phyloP scores from a whole-genome alignment of 441 rosid genomes.

The Gossypium davidsonii region DNA sequence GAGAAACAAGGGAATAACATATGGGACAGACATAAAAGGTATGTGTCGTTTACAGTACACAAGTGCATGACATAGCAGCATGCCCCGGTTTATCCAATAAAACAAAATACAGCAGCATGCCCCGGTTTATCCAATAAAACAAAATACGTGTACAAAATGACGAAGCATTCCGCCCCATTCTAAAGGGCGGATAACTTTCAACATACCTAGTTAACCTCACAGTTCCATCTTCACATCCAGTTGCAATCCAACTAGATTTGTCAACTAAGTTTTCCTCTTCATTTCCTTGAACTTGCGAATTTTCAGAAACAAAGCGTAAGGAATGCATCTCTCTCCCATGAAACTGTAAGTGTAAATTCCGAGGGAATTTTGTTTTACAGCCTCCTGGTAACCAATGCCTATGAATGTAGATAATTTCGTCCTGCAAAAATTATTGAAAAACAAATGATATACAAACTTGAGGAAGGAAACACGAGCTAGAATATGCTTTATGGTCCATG shows the following conservation, averaged over 20 bases:
- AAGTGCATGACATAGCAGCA: background rate
- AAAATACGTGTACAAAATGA: background rate
- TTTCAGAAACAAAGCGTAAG: constrained; percentile 59
- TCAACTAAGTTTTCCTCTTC: constrained; percentile 26
- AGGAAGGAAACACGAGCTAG: background rate
- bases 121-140: no score
- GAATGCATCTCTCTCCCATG: constrained; percentile 96
- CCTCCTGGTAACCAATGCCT: constrained; percentile 48
- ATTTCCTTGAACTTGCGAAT: constrained; percentile 26
- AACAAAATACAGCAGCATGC: background rate
- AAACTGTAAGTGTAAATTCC: constrained; percentile 70
- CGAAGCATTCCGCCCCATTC: constrained; percentile 2
- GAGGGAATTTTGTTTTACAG: constrained; percentile 55
- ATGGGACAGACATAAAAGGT: background rate
- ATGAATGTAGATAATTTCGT: constrained; percentile 70
- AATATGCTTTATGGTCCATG: background rate
- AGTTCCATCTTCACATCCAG: constrained; percentile 98
- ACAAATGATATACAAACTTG: background rate
- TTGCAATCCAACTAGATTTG: constrained; percentile 73
- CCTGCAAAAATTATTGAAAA: constrained; percentile 35
- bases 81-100: background rate
- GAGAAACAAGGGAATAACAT: background rate
- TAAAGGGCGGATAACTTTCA: constrained; percentile 8
- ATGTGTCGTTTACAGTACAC: background rate
- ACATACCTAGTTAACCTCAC: constrained; percentile 85